Conservation (phyloP, 176 grass and related monocot species). For the Ensete ventricosum region DNA sequence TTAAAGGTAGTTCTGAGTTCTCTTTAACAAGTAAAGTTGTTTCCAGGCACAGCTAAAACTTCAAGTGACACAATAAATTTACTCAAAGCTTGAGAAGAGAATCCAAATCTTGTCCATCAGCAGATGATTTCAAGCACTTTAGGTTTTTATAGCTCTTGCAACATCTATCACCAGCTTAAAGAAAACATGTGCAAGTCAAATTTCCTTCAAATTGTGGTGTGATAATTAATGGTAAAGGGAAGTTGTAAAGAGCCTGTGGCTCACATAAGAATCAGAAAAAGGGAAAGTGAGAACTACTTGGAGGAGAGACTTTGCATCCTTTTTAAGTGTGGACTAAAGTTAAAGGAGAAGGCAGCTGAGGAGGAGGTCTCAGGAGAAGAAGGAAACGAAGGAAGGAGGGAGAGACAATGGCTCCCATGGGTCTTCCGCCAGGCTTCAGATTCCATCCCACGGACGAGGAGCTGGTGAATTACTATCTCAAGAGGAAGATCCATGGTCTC, state of each 20-base stretch:
- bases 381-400: neutral
- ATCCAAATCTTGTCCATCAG: too few relatives aligned
- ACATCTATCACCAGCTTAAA: too few relatives aligned
- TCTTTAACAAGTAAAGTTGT: neutral
- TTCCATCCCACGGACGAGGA: conserved; percentile 65
- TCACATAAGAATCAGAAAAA: conserved; percentile 1
- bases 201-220: neutral
- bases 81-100: neutral
- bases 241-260: neutral
- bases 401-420: neutral
- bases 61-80: neutral
- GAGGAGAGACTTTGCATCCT: neutral
- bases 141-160: too few relatives aligned
- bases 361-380: neutral
- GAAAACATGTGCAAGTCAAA: too few relatives aligned
- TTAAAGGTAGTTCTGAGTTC: too few relatives aligned
- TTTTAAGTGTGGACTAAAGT: neutral
- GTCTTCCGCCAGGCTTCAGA: conserved; percentile 46
- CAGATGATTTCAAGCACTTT: too few relatives aligned
- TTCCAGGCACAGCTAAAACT: neutral
- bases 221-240: neutral
- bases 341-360: neutral
- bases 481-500: conserved; percentile 36
- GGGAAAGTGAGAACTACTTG: neutral
- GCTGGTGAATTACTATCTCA: conserved; percentile 46